Percentiles rank a stretch among this genome's conserved stretches.
Evolutionary conservation across 2,329 filamentous ascomycete species (phyloP).

Genomic region (Verticillium albo-atrum): DNA sequence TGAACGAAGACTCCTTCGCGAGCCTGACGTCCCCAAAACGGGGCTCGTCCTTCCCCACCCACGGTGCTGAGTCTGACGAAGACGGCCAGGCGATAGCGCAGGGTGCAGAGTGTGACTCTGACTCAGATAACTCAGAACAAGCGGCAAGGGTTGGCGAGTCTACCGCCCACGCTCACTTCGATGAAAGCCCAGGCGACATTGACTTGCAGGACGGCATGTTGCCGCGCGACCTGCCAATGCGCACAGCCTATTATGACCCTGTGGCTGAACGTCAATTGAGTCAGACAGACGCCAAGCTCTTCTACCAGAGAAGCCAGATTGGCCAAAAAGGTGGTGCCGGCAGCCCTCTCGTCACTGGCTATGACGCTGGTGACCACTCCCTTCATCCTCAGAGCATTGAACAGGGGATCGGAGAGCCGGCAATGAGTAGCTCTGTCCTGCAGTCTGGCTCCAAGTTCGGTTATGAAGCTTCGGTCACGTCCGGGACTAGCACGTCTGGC

Average conservation of each 20-base stretch:
- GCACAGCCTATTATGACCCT: conserved; percentile 89
- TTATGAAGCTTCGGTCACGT: conserved; percentile 17
- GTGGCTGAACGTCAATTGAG: conserved; percentile 92
- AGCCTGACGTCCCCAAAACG: conserved; percentile 12
- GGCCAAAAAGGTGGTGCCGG: conserved; percentile 39
- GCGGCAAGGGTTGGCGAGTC: not conserved
- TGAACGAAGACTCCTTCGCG: conserved; percentile 6
- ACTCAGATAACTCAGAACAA: conserved; percentile 4
- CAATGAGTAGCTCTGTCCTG: not conserved
- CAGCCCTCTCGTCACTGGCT: conserved; percentile 26
- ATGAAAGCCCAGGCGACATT: not conserved
- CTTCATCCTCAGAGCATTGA: conserved; percentile 24
- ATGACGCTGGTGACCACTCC: not conserved
- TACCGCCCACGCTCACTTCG: not conserved
- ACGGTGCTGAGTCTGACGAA: conserved; percentile 10
- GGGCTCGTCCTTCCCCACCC: conserved; percentile 5
- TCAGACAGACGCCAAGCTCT: conserved; percentile 89
- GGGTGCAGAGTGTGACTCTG: conserved; percentile 6
- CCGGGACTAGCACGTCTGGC: not conserved
- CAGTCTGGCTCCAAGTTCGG: conserved; percentile 25
- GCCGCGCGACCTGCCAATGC: conserved; percentile 55
- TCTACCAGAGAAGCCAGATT: conserved; percentile 85
- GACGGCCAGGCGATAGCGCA: conserved; percentile 4
- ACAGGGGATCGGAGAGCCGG: conserved; percentile 16
- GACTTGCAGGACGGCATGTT: conserved; percentile 53